Evolutionary conservation across 768 basidiomycete species (phyloP), one percentile per base, ranked within the genome.

Genomic region (Crucibulum laeve): DNA sequence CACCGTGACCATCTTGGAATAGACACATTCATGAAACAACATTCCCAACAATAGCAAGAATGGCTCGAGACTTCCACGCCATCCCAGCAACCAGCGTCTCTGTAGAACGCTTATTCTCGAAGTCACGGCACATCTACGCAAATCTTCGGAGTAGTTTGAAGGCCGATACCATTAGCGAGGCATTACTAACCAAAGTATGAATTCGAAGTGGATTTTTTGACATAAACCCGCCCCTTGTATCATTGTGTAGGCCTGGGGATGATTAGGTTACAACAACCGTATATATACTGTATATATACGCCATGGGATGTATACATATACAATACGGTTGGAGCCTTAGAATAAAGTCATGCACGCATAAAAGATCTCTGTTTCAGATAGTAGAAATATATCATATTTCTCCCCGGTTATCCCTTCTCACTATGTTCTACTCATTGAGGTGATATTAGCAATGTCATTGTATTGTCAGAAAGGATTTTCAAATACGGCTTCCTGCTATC

Each of bases 81-180:
- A 64, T 67, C 42, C 62, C 63, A 4, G 62, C 51, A 5, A 55
- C 63, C 1, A 61, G 59, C 45, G 56, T 61, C 4, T 62, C 65
- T 1, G 62, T 66, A 17, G 62, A 68, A 39, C 46, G 56, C 1
- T 22, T 55, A 2, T 65, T 66, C 44, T 66, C 59, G 3, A 57
- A 53, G 35, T 62, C 61, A 15, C 52, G 57, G 6, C 61, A 63
- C 38, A 43, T 62, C 15, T 62, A 61, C 41, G 45, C 53, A 13
- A 56, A 62, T 30, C 43, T 59, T 14, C 48, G 58, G 1, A 51
- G 45, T 15, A 61, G 60, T 4, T 43, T 66, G 23, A 58, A 60
- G 44, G 55, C 58, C 11, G 45, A 53, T 10, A 67, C 62, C 14
- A 56, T 61, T 22, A 53, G 38, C 10, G 44, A 55, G 40, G 53